These are phyloP conservation scores for Laetiporus sulphureus DNA, from an alignment of 1,284 basidiomycete species.

Conservation along the genomic window DNA sequence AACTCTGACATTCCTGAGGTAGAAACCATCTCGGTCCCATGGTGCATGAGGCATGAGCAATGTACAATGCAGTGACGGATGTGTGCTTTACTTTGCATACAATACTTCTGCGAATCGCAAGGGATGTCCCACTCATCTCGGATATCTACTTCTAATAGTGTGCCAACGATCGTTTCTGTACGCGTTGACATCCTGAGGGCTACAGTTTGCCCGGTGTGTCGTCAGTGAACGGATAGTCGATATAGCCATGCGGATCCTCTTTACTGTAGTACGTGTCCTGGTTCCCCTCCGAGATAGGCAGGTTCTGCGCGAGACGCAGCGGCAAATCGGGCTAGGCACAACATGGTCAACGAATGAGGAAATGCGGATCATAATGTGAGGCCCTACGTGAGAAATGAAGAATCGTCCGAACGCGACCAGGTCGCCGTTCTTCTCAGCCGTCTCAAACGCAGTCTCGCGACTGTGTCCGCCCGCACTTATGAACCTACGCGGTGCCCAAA, in stretches of 20 bases:
- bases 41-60: no score
- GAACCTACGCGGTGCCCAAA: slow-evolving; percentile 24
- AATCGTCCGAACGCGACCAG: slow-evolving; percentile 40
- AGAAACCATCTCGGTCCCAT: no score
- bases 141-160: background rate
- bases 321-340: no score
- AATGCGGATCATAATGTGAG: no score
- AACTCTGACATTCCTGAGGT: no score
- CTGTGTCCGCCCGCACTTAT: slow-evolving; percentile 33
- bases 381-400: slow-evolving; percentile 40
- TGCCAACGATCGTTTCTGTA: background rate
- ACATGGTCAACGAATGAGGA: no score
- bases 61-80: no score
- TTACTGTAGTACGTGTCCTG: no score
- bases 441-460: slow-evolving; percentile 20
- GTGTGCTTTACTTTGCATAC: no score
- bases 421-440: slow-evolving; percentile 27
- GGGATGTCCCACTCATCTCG: background rate
- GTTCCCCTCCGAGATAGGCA: slow-evolving; percentile 9
- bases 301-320: slow-evolving; percentile 11
- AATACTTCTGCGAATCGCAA: background rate
- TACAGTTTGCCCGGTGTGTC: no score
- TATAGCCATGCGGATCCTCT: slow-evolving; percentile 21
- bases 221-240: slow-evolving; percentile 14
- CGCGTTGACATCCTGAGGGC: background rate